These are phyloP conservation scores for Coleophoma crateriformis DNA, from an alignment of 2,329 filamentous ascomycete genomes.

Conservation along the genomic window DNA sequence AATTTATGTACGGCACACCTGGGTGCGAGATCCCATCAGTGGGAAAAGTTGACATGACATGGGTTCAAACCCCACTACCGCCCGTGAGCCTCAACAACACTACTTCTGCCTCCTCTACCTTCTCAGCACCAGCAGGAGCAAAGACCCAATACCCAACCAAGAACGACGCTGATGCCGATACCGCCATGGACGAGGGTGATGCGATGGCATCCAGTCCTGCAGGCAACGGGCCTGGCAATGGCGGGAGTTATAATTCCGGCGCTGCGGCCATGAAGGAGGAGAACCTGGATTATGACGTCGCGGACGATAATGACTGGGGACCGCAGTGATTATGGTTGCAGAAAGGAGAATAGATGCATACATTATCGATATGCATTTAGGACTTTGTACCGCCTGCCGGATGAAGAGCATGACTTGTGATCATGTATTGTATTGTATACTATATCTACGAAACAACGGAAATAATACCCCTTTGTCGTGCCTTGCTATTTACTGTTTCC, in stretches of 20 bases:
- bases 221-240: conserved; percentile 2
- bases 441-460: too few relatives aligned
- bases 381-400: not conserved
- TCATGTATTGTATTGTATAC: too few relatives aligned
- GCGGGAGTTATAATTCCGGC: conserved; percentile 4
- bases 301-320: conserved; percentile 32
- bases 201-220: conserved; percentile 19
- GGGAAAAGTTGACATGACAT: conserved; percentile 59
- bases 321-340: conserved; percentile 3
- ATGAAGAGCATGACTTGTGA: not conserved
- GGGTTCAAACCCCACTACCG: conserved; percentile 38
- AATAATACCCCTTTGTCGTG: too few relatives aligned
- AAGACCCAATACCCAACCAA: not conserved
- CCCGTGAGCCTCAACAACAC: conserved; percentile 13
- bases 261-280: conserved; percentile 6
- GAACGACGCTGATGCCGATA: conserved; percentile 12
- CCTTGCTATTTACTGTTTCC: too few relatives aligned
- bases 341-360: not conserved
- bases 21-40: conserved; percentile 56
- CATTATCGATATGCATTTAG: not conserved
- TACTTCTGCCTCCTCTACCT: too few relatives aligned
- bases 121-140: too few relatives aligned
- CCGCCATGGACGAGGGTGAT: conserved; percentile 23
- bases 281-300: conserved; percentile 34
- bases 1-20: conserved; percentile 54